Base-by-base conservation (phyloP, 768 basidiomycete species). In the Clitopilus passeckerianus region DNA sequence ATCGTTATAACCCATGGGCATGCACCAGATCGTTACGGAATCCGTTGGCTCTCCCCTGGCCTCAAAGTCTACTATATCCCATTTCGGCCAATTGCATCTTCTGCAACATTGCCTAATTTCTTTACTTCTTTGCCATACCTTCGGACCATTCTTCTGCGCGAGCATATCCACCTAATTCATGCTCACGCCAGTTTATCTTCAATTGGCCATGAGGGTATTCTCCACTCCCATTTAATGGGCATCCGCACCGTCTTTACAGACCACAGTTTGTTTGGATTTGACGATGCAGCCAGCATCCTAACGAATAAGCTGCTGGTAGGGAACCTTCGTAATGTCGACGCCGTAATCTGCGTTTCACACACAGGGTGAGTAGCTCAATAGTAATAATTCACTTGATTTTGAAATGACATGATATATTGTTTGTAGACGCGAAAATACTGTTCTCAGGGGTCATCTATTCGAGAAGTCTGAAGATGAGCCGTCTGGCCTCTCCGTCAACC, bases 11-110 rank as follows among this genome's bases (percentile, higher is more conserved):
- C 96, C 0, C 97, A 99, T 69, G 87, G 90, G 60, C 93, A 96
- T 67, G 81, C 87, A 6, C 88, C 90, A 24, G 86, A 90, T 67
- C 88, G 95, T 24, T 86, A 89, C 54, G 96, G 95, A 6, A 77
- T 98, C 22, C 90, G 95, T 14, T 95, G 95, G 89, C 78, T 99
- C 0, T 72, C 90, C 0, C 91, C 92, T 8, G 81, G 83, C 10
- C 77, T 99, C 61, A 98, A 98, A 74, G 90, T 97, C 27, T 99
- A 98, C 74, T 86, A 98, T 73, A 82, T 98, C 53, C 97, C 97
- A 0, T 89, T 95, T 65, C 80, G 84, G 41, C 88, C 95, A 3
- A 91, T 97, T 59, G 89, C 89, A 1, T 93, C 94, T 8, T 91
- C 90, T 5, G 97, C 95, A 6, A 98, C 97, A 0, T 77, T 99